These are phyloP conservation scores for Lachnum nothofagi DNA, from an alignment of 2,329 filamentous ascomycete species.

Conservation along the genomic window DNA sequence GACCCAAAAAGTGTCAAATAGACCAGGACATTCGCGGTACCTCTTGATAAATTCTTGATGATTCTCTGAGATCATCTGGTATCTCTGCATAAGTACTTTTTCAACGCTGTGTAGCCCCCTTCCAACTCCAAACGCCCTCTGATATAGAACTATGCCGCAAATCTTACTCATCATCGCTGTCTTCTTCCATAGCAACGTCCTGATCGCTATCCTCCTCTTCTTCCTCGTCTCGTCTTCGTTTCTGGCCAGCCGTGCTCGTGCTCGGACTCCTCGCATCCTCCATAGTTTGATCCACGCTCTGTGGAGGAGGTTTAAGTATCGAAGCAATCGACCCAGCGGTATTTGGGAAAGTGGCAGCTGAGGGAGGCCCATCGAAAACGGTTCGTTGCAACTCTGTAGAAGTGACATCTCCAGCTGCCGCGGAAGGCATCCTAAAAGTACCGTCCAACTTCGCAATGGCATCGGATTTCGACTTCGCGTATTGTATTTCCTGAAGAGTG, in stretches of 20 bases:
- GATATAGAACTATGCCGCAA: constrained; percentile 9
- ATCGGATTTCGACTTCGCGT: constrained; percentile 84
- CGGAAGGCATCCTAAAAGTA: constrained; percentile 68
- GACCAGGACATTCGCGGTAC: neutral
- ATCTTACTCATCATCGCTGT: constrained; percentile 35
- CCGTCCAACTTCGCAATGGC: constrained; percentile 88
- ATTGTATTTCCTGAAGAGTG: constrained; percentile 69
- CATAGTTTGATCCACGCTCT: constrained; percentile 43
- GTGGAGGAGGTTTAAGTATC: constrained; percentile 42
- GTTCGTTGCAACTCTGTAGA: constrained; percentile 73
- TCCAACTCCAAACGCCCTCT: constrained; percentile 24
- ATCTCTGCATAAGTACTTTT: constrained; percentile 13
- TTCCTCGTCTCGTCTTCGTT: constrained; percentile 64
- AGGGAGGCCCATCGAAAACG: constrained; percentile 69
- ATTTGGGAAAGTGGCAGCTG: constrained; percentile 38
- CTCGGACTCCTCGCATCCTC: constrained; percentile 50
- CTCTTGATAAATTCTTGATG: neutral
- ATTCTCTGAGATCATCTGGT: neutral
- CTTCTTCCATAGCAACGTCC: constrained; percentile 65
- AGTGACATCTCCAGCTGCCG: constrained; percentile 51
- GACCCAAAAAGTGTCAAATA: too few species aligned
- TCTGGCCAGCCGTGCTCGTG: constrained; percentile 51
- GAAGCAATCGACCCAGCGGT: constrained; percentile 35
- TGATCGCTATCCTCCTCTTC: constrained; percentile 63
- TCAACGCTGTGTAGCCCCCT: constrained; percentile 3